Percentiles rank a stretch among this genome's conserved stretches.
Conservation (phyloP, 176 grass and related monocot species). For the Oryza longistaminata region DNA sequence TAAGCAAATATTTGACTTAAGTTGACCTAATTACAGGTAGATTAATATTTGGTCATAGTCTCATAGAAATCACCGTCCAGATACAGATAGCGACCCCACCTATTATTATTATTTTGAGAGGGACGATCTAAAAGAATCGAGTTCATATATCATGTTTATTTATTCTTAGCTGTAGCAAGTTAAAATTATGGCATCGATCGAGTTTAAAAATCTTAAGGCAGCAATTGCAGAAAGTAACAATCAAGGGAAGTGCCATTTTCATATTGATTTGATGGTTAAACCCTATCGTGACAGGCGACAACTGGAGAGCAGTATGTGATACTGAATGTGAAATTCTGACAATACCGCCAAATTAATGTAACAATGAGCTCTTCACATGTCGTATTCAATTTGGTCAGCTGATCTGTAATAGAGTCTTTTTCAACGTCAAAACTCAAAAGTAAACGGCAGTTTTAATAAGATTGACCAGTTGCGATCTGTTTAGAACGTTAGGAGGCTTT, state of each 20-base stretch:
- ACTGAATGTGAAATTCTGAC: not conserved
- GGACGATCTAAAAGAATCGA: too few relatives aligned
- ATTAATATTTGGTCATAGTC: not conserved
- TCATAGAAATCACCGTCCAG: not conserved
- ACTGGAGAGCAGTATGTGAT: not conserved
- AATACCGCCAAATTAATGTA: not conserved
- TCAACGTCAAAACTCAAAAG: not conserved
- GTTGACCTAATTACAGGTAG: too few relatives aligned
- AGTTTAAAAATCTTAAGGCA: not conserved
- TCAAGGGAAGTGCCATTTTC: not conserved
- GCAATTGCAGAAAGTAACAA: not conserved
- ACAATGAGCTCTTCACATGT: not conserved
- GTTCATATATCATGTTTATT: not conserved
- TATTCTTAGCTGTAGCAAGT: not conserved
- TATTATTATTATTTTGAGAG: not conserved
- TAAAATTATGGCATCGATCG: not conserved
- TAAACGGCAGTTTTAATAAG: constrained; percentile 10
- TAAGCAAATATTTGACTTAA: not conserved
- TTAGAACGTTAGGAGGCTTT: not conserved
- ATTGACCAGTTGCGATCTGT: not conserved
- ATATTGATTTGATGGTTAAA: constrained; percentile 2
- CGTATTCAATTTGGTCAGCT: not conserved
- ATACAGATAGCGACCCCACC: not conserved
- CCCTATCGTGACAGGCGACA: not conserved
- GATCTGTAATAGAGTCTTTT: not conserved